A percentile compares a stretch with the other conserved stretches of the same genome.
Conservation (phyloP, 208 protist species). For the Trypanosomatidae sp. region DNA sequence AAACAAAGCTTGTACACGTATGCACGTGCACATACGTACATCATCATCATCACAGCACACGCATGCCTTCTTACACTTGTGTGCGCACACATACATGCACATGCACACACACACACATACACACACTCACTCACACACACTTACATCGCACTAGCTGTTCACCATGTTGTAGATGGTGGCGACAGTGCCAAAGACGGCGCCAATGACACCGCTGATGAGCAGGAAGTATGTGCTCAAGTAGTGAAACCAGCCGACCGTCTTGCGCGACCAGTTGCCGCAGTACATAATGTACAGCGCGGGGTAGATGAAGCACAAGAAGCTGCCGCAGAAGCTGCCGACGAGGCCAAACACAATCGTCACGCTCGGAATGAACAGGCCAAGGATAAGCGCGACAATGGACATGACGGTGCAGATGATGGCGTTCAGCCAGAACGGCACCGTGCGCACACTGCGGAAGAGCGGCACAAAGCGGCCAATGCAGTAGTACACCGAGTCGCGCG, state of each 20-base stretch:
- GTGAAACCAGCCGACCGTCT: slow-evolving; percentile 44
- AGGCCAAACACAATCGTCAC: slow-evolving; percentile 72
- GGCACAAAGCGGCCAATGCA: slow-evolving; percentile 29
- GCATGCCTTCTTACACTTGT: too few relatives aligned
- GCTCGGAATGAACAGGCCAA: slow-evolving; percentile 56
- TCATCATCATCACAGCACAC: too few relatives aligned
- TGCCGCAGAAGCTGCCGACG: slow-evolving; percentile 58
- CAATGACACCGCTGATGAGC: slow-evolving; percentile 54
- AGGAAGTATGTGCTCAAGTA: slow-evolving; percentile 62
- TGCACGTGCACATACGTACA: too few relatives aligned
- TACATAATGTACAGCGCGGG: slow-evolving; percentile 81
- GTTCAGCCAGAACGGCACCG: slow-evolving; percentile 42
- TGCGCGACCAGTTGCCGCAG: slow-evolving; percentile 33
- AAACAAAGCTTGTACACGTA: too few relatives aligned
- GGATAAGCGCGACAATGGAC: slow-evolving; percentile 42
- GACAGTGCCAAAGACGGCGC: slow-evolving; percentile 50
- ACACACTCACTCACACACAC: background rate
- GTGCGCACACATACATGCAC: too few relatives aligned
- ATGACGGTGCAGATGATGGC: slow-evolving; percentile 36
- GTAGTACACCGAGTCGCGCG: slow-evolving; percentile 61
- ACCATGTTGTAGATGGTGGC: slow-evolving; percentile 36
- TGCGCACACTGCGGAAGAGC: slow-evolving; percentile 23
- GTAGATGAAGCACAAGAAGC: slow-evolving; percentile 72
- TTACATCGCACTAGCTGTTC: background rate
- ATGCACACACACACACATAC: slow-evolving; percentile 2